Evolutionary conservation across 2,329 filamentous ascomycete genomes (phyloP).

Genomic region (Cercospora beticola): DNA sequence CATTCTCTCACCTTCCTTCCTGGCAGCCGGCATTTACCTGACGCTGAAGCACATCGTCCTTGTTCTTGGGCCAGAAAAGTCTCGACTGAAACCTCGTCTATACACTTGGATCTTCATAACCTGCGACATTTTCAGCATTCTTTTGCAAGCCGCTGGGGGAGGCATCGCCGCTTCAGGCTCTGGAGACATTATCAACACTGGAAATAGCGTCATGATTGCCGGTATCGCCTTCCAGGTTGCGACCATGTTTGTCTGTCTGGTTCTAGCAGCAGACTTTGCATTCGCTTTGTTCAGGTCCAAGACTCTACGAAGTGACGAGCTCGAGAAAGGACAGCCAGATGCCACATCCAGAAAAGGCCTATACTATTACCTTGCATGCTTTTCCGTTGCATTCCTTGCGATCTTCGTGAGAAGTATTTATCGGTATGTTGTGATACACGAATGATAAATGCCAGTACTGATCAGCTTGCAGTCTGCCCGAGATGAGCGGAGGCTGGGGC

Average conservation of each 20-base stretch:
- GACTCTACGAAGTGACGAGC: constrained; percentile 17
- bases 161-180: constrained; percentile 43
- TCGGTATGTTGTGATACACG: constrained; percentile 40
- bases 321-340: constrained; percentile 35
- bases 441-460: neutral
- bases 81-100: constrained; percentile 43
- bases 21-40: constrained; percentile 50
- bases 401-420: constrained; percentile 67
- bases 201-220: constrained; percentile 49
- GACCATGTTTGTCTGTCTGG: constrained; percentile 46
- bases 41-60: constrained; percentile 50
- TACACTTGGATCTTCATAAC: constrained; percentile 55
- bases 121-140: constrained; percentile 49
- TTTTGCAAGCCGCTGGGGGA: constrained; percentile 48
- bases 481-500: constrained; percentile 54
- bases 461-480: constrained; percentile 43
- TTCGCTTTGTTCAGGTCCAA: constrained; percentile 21
- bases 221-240: constrained; percentile 48
- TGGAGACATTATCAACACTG: constrained; percentile 39
- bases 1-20: constrained; percentile 46
- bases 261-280: constrained; percentile 45
- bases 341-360: constrained; percentile 4
- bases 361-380: constrained; percentile 51
- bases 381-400: constrained; percentile 58
- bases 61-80: constrained; percentile 45